These are phyloP conservation scores for Cucurbita argyrosperma DNA, from an alignment of 306 rosid species.

Conservation along the genomic window DNA sequence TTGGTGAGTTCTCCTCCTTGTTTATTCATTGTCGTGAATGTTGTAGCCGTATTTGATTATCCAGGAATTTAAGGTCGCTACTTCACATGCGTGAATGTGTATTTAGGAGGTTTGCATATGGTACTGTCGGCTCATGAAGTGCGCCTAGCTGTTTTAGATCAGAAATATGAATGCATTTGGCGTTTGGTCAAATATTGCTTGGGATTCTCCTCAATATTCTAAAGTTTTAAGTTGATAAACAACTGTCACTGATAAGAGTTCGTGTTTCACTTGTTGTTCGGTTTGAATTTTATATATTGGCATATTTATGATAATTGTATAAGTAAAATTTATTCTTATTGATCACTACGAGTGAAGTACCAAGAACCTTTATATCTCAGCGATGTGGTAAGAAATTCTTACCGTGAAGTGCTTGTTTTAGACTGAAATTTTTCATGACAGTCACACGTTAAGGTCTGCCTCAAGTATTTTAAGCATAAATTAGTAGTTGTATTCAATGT, in stretches of 20 bases:
- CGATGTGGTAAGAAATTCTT: background rate
- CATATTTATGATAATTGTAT: background rate
- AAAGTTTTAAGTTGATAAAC: background rate
- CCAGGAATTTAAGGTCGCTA: background rate
- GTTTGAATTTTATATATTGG: background rate
- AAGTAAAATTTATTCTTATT: background rate
- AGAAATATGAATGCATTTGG: background rate
- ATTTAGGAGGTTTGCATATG: background rate
- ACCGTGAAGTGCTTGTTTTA: background rate
- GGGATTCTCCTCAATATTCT: background rate
- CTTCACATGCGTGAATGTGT: background rate
- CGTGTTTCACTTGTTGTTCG: background rate
- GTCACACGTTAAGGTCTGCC: background rate
- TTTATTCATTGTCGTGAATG: background rate
- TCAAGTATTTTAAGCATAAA: background rate
- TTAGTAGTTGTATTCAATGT: background rate
- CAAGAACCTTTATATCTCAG: background rate
- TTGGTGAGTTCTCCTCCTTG: constrained; percentile 38
- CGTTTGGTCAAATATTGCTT: background rate
- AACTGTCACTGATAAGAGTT: background rate
- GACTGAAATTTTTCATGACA: background rate
- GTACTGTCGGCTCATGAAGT: background rate
- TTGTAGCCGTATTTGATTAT: background rate
- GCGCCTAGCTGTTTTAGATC: background rate
- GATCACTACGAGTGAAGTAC: background rate